Conservation (phyloP, 2,329 filamentous ascomycete genomes). For the Trichophyton simii region DNA sequence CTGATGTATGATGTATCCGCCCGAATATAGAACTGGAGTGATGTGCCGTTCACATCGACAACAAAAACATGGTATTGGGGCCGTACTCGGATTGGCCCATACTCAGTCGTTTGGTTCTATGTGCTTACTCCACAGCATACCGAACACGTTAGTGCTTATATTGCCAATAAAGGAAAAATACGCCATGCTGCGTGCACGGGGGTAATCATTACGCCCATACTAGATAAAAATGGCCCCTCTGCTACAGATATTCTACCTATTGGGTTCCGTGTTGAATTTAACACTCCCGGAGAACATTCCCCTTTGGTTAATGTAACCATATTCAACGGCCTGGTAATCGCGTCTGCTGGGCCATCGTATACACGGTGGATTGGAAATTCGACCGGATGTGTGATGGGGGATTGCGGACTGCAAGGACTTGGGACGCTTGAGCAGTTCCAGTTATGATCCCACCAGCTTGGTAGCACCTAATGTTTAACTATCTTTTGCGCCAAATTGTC, state of each 20-base stretch:
- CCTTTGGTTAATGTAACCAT: constrained; percentile 5
- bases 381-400: constrained; percentile 6
- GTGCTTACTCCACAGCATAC: constrained; percentile 13
- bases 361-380: constrained; percentile 10
- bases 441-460: background rate
- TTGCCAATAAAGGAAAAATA: background rate
- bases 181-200: background rate
- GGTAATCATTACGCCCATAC: background rate
- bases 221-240: background rate
- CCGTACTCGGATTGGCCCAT: constrained; percentile 31
- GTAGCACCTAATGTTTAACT: background rate
- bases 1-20: background rate
- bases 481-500: background rate
- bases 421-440: constrained; percentile 12
- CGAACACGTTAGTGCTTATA: background rate
- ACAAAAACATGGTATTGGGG: constrained; percentile 34
- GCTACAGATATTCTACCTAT: background rate
- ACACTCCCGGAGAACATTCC: background rate
- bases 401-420: background rate
- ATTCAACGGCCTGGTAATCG: background rate
- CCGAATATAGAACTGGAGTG: constrained; percentile 31
- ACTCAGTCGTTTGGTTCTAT: constrained; percentile 37
- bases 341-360: constrained; percentile 4
- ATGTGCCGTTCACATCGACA: constrained; percentile 23
- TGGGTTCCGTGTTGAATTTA: background rate